Evolutionary conservation across 2,329 filamentous ascomycete genomes (phyloP).

Genomic region (Scedosporium boydii): DNA sequence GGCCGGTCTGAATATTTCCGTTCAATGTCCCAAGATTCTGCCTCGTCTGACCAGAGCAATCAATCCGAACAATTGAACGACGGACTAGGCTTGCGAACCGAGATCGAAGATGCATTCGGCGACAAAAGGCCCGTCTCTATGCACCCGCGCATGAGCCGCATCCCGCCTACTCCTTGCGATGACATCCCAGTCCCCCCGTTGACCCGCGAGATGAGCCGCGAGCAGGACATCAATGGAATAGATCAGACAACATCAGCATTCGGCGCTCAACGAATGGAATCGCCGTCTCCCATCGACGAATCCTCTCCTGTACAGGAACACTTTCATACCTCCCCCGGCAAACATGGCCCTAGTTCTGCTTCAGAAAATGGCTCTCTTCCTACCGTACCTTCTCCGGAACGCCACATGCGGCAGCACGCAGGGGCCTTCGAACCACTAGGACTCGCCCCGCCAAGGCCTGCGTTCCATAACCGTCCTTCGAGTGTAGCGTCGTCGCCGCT

Average conservation of each 20-base stretch:
- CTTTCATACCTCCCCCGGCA: not conserved
- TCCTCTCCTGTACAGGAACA: not conserved
- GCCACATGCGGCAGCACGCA: constrained; percentile 27
- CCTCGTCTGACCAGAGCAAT: constrained; percentile 25
- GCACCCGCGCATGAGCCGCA: constrained; percentile 63
- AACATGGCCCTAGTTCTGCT: not conserved
- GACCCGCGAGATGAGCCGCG: not conserved
- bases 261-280: constrained; percentile 47
- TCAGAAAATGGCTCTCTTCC: constrained; percentile 22
- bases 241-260: not conserved
- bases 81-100: constrained; percentile 40
- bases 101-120: constrained; percentile 47
- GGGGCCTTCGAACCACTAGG: constrained; percentile 40
- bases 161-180: constrained; percentile 37
- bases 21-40: constrained; percentile 56
- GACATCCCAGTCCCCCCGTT: constrained; percentile 12
- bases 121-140: constrained; percentile 59
- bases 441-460: constrained; percentile 39
- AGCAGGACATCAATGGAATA: not conserved
- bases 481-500: constrained; percentile 55
- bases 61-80: constrained; percentile 13
- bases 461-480: constrained; percentile 43
- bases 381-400: constrained; percentile 23
- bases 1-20: constrained; percentile 75
- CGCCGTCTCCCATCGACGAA: constrained; percentile 25